These are phyloP conservation scores for Leccinellum rugosiceps DNA, from an alignment of 768 basidiomycete genomes.

Conservation along the genomic window DNA sequence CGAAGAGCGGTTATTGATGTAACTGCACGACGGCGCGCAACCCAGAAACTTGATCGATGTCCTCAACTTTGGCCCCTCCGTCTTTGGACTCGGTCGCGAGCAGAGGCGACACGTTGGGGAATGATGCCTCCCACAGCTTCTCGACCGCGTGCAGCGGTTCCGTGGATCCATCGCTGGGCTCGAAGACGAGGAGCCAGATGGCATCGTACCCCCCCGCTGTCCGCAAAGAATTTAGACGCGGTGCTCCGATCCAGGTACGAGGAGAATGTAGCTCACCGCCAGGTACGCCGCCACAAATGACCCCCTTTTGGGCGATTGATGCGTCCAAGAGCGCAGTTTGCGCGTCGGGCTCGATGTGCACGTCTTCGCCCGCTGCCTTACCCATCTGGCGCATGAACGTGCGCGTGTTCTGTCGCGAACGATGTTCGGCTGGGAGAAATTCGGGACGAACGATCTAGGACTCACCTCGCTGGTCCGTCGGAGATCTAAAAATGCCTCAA, in stretches of 20 bases:
- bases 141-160: slow-evolving; percentile 62
- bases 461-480: slow-evolving; percentile 58
- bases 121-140: slow-evolving; percentile 57
- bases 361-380: slow-evolving; percentile 47
- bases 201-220: slow-evolving; percentile 97
- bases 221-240: neutral
- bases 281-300: slow-evolving; percentile 93
- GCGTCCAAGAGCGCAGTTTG: slow-evolving; percentile 82
- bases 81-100: slow-evolving; percentile 66
- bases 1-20: slow-evolving; percentile 11
- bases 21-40: slow-evolving; percentile 40
- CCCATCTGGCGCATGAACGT: slow-evolving; percentile 85
- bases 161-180: slow-evolving; percentile 46
- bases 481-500: slow-evolving; percentile 55
- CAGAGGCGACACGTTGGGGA: slow-evolving; percentile 65
- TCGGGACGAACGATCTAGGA: neutral
- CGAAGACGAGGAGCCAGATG: slow-evolving; percentile 86
- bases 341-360: slow-evolving; percentile 87
- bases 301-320: slow-evolving; percentile 74
- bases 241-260: neutral
- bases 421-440: neutral
- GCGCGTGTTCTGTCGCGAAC: slow-evolving; percentile 59
- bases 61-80: slow-evolving; percentile 64
- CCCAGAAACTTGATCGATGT: slow-evolving; percentile 53
- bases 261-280: slow-evolving; percentile 61